Evolutionary conservation across 257 asterid species (phyloP).

Genomic region (Scutellaria galericulata): DNA sequence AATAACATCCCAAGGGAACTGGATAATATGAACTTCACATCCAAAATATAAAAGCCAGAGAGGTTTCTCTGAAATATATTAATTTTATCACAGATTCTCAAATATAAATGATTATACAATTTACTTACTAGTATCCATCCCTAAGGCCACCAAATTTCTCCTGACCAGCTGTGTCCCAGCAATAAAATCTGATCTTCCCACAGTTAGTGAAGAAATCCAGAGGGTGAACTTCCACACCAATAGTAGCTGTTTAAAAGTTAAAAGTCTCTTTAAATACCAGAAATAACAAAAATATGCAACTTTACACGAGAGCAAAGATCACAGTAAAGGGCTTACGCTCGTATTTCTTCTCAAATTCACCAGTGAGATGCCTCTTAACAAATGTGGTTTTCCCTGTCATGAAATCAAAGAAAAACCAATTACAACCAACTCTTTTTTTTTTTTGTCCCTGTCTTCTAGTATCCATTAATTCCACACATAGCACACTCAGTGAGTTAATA

Average conservation of each 20-base stretch:
- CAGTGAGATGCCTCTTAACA: conserved; percentile 90
- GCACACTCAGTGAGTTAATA: background rate
- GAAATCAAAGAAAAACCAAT: background rate
- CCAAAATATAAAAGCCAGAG: background rate
- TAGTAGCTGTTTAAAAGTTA: conserved; percentile 59
- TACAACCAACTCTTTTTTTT: background rate
- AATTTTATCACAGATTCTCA: background rate
- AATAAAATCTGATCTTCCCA: conserved; percentile 78
- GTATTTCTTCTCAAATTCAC: conserved; percentile 94
- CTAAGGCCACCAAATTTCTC: conserved; percentile 95
- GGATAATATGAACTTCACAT: background rate
- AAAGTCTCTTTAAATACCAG: background rate
- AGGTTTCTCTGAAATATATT: background rate
- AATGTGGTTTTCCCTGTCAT: conserved; percentile 79
- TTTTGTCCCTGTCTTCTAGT: too few species aligned
- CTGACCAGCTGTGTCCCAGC: conserved; percentile 98
- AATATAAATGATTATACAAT: background rate
- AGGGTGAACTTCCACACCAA: conserved; percentile 94
- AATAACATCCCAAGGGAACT: background rate
- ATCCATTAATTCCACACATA: background rate
- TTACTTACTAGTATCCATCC: conserved; percentile 92
- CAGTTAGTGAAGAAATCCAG: conserved; percentile 81
- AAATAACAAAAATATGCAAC: background rate
- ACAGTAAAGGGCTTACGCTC: conserved; percentile 60
- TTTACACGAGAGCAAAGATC: background rate